Conservation (phyloP, 805 yeast genomes). For the Metschnikowia orientalis region DNA sequence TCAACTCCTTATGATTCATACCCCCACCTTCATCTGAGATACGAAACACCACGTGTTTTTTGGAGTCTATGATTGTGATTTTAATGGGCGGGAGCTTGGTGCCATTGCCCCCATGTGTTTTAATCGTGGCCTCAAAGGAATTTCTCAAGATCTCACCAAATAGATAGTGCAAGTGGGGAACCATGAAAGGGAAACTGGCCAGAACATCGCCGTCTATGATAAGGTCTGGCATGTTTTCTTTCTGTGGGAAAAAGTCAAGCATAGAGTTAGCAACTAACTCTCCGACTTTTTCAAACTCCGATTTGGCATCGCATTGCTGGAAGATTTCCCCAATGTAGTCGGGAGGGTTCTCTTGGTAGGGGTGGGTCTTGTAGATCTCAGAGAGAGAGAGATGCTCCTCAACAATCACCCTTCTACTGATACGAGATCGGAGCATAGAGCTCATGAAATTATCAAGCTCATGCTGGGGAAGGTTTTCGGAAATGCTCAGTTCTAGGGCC, state of each 20-base stretch:
- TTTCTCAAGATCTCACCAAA: conserved; percentile 86
- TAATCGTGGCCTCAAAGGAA: conserved; percentile 75
- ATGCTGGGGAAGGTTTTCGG: conserved; percentile 52
- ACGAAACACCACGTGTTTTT: conserved; percentile 66
- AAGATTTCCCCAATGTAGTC: conserved; percentile 74
- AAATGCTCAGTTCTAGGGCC: conserved; percentile 71
- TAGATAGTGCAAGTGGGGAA: conserved; percentile 80
- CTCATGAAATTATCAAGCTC: conserved; percentile 72
- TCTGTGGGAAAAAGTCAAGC: conserved; percentile 48
- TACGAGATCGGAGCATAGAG: conserved; percentile 75
- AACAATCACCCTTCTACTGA: conserved; percentile 82
- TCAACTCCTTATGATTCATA: conserved; percentile 52
- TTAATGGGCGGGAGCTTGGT: conserved; percentile 63
- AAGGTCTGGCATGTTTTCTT: conserved; percentile 63
- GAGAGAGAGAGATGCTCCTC: conserved; percentile 88
- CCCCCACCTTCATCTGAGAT: conserved; percentile 94
- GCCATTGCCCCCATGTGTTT: conserved; percentile 26
- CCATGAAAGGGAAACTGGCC: conserved; percentile 73
- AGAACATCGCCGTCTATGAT: conserved; percentile 69
- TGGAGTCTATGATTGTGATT: conserved; percentile 67
- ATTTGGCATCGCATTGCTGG: conserved; percentile 68
- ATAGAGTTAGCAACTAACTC: conserved; percentile 48
- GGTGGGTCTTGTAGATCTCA: conserved; percentile 50
- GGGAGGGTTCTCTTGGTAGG: conserved; percentile 46
- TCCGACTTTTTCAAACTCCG: conserved; percentile 56